Evolutionary conservation across 2,329 filamentous ascomycete genomes (phyloP), one percentile per base, ranked within the genome.

Genomic region (Fusarium bactridioides): DNA sequence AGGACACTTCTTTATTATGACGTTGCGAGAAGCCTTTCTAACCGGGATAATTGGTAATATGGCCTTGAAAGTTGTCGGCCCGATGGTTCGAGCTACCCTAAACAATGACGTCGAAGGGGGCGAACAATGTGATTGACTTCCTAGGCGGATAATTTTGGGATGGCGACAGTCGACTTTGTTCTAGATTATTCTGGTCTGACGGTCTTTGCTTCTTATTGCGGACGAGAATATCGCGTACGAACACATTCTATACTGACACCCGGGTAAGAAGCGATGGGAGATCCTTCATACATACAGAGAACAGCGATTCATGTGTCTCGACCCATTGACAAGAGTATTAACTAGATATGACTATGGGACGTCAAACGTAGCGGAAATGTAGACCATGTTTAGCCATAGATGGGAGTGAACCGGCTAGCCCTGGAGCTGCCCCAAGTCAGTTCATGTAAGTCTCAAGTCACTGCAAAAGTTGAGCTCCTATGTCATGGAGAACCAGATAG

Each of bases 11-110:
- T 13, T 21, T 25, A n/a, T 21, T 12, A 5, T 12, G 29, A 19
- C 7, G 5, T 21, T 16, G 5, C 4, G 10, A 37, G 7, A 37
- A 27, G 11, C 8, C 12, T 23, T 23, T 15, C 10, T 5, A 21
- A 23, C 12, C 8, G 13, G 25, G 12, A 21, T 5, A 37, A 43
- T 53, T 21, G 16, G 16, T 16, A 37, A 37, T 25, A 43, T 25
- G 12, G 12, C 27, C 21, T 19, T 45, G 8, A 16, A 21, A 35
- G 25, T 19, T 27, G 23, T 16, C 19, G 38, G 27, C 16, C 18
- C 40, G 18, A 21, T 45, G 29, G 38, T 5, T 19, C 23, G 8
- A n/a, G 16, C 57, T 68, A 68, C 65, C 64, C 65, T 69, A 25
- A 27, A 64, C 25, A 40, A 33, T 21, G 16, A 27, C 33, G 23